phyloP scores from a whole-genome alignment of 2,329 filamentous ascomycete genomes.

The Colletotrichum chlorophyti region DNA sequence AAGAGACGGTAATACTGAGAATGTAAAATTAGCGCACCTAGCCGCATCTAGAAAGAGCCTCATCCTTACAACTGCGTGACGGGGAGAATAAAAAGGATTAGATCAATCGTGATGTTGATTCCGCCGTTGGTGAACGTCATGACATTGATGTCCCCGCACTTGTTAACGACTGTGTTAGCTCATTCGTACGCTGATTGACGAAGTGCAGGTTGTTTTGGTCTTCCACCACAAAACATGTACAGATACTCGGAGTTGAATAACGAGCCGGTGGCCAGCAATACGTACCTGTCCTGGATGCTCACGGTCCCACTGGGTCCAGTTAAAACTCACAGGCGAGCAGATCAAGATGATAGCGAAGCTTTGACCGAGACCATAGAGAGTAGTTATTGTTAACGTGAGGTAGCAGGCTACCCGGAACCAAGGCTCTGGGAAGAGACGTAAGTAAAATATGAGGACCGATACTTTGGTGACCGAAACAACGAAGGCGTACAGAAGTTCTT shows the following conservation, averaged over 20 bases:
- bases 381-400: background rate
- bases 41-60: background rate
- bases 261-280: no score
- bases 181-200: no score
- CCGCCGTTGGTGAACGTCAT: conserved; percentile 12
- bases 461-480: conserved; percentile 10
- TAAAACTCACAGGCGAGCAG: conserved; percentile 1
- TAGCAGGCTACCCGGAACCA: conserved; percentile 10
- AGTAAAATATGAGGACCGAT: conserved; percentile 13
- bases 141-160: background rate
- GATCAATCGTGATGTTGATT: conserved; percentile 10
- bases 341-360: background rate
- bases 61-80: conserved; percentile 19
- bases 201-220: no score
- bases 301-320: conserved; percentile 14
- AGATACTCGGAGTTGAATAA: no score
- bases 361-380: background rate
- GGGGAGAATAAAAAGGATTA: conserved; percentile 4
- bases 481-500: conserved; percentile 9
- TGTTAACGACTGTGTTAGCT: no score
- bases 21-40: background rate
- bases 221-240: no score
- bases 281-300: conserved; percentile 1
- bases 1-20: conserved; percentile 9
- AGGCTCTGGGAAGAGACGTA: background rate